Evolutionary conservation across 768 basidiomycete species (phyloP), one percentile per base, ranked within the genome.

Genomic region (Neoboletus brunneissimus): DNA sequence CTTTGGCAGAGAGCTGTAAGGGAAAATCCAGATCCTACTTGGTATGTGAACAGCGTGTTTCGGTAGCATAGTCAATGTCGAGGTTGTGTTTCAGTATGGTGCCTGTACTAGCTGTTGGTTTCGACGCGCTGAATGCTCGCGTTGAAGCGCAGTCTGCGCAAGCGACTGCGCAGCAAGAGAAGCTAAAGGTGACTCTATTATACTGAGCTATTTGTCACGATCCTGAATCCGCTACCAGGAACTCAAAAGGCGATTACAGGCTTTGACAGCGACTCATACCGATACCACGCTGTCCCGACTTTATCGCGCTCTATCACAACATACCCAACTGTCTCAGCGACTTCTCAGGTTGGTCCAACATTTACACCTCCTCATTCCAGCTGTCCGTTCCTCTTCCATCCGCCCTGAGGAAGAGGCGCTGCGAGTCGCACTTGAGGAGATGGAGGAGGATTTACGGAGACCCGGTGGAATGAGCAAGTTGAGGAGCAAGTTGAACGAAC

Each of bases 1-100:
- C 63, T 86, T 43, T 94, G 91, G 91, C 82, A 88, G 64, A 87
- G 87, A 66, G 91, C 91, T 8, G 74, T 84, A 1, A 75, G 82
- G 48, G 91, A 92, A 66, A 94, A 93, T 61, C 92, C 92, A 0
- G 89, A 93, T 73, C 81, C 88, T 2, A 82, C 79, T 48, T 86
- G 88, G 90, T 92, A 62, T 25, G 57, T 59, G 43, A 32, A 34
- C 40, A 12, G 5, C 38, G 41, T 13, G 9, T 27, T 43, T 51
- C 12, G 46, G 54, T 20, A 15, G 38, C 20, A 23, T 16, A 22
- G 27, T 44, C 34, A 11, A 40, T 45, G 35, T 49, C 53, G 48
- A 58, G 13, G 41, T 61, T 40, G 16, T 15, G 16, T 60, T 58
- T 32, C 58, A 92, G 91, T 61, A 77, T 89, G 53, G 88, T 92